Base-by-base conservation (phyloP, 2,329 filamentous ascomycete species). In the Leptosphaerulina australis region DNA sequence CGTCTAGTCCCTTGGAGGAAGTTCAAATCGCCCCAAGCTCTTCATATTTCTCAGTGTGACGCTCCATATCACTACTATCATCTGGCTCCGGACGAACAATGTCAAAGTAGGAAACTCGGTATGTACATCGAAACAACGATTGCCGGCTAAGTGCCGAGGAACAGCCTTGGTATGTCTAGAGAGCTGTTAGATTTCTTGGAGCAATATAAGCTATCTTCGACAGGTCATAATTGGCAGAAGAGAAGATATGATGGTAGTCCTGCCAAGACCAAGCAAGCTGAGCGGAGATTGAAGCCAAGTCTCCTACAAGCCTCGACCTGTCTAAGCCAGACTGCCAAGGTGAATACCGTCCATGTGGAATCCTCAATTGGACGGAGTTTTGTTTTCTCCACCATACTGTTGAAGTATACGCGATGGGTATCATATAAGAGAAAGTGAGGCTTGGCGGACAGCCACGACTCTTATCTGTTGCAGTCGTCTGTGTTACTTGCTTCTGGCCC, bases 201-300 rank as follows among this genome's bases (percentile, higher is more conserved):
- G 18, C 15, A 44, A 51, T 44, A n/a, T 51, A 49, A 31, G 7
- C 5, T 17, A 15, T 8, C 50, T 33, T 10, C 9, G 34, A 31
- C 25, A 11, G 43, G 57, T 10, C 18, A 18, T 14, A 49, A 60
- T 54, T 51, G 41, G 20, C 46, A 33, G n/a, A 24, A 26, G 30
- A 18, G 34, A 52, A 50, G 34, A 60, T 44, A 28, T 15, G 33
- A 5, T 30, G 34, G 33, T 40, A 21, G 46, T 55, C 44, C 46
- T 52, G 50, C 49, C 57, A 55, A 54, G 57, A 11, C 12, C 17
- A 45, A 26, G 46, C 29, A 14, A 30, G 24, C 39, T 40, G 34
- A 18, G 44, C 37, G 29, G 40, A 39, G 41, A 28, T 31, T 12
- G n/a, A 37, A 50, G 58, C 58, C 53, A 58, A 60, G 52, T 41